Percentiles rank a stretch among this genome's conserved stretches.
Conservation (phyloP, 2,329 filamentous ascomycete species). For the Catunica adiposa region DNA sequence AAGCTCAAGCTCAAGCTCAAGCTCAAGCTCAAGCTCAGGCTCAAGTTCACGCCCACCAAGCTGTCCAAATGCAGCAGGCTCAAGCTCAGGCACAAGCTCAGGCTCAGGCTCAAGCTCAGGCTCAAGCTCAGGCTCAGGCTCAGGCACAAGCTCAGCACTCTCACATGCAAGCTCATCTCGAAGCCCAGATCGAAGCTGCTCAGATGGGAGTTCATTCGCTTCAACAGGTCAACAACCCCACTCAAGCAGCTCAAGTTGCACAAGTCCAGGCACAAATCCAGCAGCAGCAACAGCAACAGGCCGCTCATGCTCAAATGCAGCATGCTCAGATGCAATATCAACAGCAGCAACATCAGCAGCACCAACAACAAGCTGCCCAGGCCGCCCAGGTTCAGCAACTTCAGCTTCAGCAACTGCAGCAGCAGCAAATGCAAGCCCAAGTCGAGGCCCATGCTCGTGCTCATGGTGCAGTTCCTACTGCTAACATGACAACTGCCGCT, state of each 20-base stretch:
- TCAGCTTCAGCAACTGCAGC: neutral
- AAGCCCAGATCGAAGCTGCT: no score
- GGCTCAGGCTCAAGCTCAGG: conserved; percentile 6
- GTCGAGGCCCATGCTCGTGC: conserved; percentile 6
- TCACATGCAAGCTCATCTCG: neutral
- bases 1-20: conserved; percentile 7
- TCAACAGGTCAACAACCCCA: no score
- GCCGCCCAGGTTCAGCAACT: neutral
- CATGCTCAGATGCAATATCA: conserved; percentile 1
- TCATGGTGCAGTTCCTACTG: conserved; percentile 10
- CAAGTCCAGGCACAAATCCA: neutral
- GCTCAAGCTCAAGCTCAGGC: conserved; percentile 6
- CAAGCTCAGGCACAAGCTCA: conserved; percentile 10
- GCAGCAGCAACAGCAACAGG: neutral
- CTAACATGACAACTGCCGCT: conserved; percentile 11
- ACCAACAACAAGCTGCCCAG: neutral
- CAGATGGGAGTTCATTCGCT: no score
- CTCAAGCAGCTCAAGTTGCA: neutral
- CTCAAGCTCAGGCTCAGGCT: conserved; percentile 7
- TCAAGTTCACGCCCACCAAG: conserved; percentile 6
- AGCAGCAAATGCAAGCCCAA: conserved; percentile 6
- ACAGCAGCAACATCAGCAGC: neutral
- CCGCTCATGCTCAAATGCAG: neutral
- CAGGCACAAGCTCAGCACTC: conserved; percentile 10
- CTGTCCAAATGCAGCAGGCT: conserved; percentile 6